These are phyloP conservation scores for Mycena indigotica DNA, from an alignment of 768 basidiomycete genomes.

Conservation along the genomic window DNA sequence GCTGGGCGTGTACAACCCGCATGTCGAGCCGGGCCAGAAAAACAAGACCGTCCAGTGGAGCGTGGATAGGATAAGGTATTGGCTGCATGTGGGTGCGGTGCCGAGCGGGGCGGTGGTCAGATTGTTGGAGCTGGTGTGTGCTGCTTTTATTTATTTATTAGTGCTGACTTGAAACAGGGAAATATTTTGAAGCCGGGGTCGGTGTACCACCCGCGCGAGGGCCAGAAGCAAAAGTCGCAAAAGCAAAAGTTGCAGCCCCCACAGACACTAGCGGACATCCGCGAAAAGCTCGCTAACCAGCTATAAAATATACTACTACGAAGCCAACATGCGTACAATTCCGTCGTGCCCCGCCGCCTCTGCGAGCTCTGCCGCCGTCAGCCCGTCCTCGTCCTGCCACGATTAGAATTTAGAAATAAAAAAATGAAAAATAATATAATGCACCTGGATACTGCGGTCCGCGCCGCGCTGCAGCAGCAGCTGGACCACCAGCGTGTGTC, in stretches of 20 bases:
- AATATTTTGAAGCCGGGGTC: constrained; percentile 61
- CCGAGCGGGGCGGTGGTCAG: constrained; percentile 79
- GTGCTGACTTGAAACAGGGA: constrained; percentile 44
- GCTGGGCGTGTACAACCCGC: constrained; percentile 83
- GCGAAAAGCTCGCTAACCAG: constrained; percentile 13
- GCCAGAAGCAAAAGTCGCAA: too few species aligned
- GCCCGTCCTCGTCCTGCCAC: constrained; percentile 65
- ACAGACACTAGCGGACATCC: constrained; percentile 4
- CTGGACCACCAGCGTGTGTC: constrained; percentile 57
- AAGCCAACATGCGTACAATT: constrained; percentile 40
- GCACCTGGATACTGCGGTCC: constrained; percentile 64
- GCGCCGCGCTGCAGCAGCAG: constrained; percentile 67
- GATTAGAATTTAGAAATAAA: constrained; percentile 7
- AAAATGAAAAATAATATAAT: constrained; percentile 3
- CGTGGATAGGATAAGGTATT: constrained; percentile 85
- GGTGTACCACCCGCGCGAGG: constrained; percentile 54
- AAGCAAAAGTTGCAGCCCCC: too few species aligned
- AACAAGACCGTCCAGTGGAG: constrained; percentile 89
- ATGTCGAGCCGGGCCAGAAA: constrained; percentile 46
- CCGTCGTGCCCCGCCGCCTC: constrained; percentile 56
- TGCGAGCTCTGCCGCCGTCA: constrained; percentile 64
- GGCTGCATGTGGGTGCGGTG: constrained; percentile 82
- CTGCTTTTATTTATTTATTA: constrained; percentile 1
- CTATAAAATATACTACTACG: background rate
- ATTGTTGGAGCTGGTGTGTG: constrained; percentile 76